Evolutionary conservation across 2,329 filamentous ascomycete genomes (phyloP).

Genomic region (Didymellaceae sp.): DNA sequence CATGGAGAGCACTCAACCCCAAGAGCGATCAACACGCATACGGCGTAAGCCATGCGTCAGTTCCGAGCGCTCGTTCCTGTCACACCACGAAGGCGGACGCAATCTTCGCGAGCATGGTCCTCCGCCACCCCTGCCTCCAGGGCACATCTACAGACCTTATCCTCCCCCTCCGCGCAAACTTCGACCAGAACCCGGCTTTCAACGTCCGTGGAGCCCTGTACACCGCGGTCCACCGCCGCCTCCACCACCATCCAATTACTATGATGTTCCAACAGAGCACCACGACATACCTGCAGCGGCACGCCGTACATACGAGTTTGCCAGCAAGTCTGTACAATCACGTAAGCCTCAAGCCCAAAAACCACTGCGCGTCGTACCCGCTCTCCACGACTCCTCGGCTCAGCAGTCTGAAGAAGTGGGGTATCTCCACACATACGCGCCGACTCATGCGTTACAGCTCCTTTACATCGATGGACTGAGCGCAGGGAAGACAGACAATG

Average conservation of each 20-base stretch:
- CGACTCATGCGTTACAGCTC: slow-evolving; percentile 63
- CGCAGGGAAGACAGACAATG: slow-evolving; percentile 69
- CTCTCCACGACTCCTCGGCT: background rate
- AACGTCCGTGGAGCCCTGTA: background rate
- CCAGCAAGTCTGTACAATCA: too few species aligned
- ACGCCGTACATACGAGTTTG: too few species aligned
- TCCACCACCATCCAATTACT: background rate
- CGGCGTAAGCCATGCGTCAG: too few species aligned
- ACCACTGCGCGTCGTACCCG: background rate
- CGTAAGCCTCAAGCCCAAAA: slow-evolving; percentile 13
- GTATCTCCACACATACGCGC: slow-evolving; percentile 71
- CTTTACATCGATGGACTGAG: slow-evolving; percentile 75
- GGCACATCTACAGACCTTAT: slow-evolving; percentile 11
- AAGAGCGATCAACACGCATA: background rate
- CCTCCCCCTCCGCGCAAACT: slow-evolving; percentile 17
- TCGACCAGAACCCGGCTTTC: background rate
- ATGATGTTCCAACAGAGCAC: too few species aligned
- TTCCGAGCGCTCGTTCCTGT: too few species aligned
- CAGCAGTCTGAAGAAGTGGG: slow-evolving; percentile 35
- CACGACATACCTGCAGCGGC: too few species aligned
- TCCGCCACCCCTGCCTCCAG: slow-evolving; percentile 15
- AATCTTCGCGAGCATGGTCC: slow-evolving; percentile 6
- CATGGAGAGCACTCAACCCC: too few species aligned
- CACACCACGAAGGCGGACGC: slow-evolving; percentile 4
- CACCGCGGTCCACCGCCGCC: background rate